Percentiles rank a stretch among this genome's conserved stretches.
phyloP scores from a whole-genome alignment of 345 rosid species.

The Moricandia arvensis region DNA sequence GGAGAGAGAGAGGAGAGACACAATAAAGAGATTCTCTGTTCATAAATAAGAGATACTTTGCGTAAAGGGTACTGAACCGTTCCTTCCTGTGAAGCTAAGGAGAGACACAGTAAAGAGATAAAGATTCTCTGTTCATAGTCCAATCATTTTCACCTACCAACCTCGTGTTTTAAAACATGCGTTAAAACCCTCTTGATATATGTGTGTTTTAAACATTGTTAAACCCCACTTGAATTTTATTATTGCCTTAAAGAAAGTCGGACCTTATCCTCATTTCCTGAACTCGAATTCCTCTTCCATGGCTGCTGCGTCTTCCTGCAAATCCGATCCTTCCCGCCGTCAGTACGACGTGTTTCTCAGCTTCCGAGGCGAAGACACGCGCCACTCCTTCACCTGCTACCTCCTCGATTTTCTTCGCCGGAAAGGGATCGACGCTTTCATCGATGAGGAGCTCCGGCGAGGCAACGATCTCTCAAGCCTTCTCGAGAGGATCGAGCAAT shows the following conservation, averaged over 20 bases:
- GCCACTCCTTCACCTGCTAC: constrained; percentile 27
- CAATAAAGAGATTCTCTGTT: too few relatives aligned
- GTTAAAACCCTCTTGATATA: too few relatives aligned
- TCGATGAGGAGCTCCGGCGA: constrained; percentile 23
- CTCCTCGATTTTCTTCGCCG: constrained; percentile 26
- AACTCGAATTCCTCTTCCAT: not conserved
- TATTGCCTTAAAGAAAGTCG: too few relatives aligned
- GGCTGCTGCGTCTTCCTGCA: constrained; percentile 5
- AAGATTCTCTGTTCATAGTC: not conserved
- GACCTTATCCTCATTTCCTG: constrained; percentile 1
- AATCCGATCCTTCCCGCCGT: constrained; percentile 20
- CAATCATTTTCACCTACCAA: not conserved
- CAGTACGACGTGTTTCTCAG: constrained; percentile 37
- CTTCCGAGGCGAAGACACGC: constrained; percentile 37
- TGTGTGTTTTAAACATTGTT: not conserved
- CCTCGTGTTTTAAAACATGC: too few relatives aligned
- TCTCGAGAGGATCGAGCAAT: constrained; percentile 26
- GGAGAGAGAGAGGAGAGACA: too few relatives aligned
- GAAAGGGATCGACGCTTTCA: constrained; percentile 34
- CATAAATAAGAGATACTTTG: too few relatives aligned
- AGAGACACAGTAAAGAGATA: too few relatives aligned
- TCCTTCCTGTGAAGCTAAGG: too few relatives aligned
- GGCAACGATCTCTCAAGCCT: constrained; percentile 19
- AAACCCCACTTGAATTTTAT: too few relatives aligned
- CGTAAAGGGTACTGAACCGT: too few relatives aligned